Conservation (phyloP, 768 basidiomycete species). For the Mycena indigotica region DNA sequence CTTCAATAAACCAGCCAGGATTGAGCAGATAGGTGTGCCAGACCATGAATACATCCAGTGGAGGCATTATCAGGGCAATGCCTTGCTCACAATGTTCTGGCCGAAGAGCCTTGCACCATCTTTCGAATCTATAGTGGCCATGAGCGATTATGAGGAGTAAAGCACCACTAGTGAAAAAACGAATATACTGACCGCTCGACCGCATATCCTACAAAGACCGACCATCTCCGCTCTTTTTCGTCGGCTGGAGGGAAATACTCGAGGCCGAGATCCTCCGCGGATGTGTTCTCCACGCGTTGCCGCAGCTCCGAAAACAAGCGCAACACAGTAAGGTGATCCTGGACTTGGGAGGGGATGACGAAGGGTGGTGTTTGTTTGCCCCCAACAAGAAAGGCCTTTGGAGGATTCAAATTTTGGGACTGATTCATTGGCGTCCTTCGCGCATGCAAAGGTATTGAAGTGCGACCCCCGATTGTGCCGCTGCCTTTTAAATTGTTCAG, state of each 20-base stretch:
- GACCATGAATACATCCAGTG: constrained; percentile 20
- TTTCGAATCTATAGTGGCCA: constrained; percentile 17
- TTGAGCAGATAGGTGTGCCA: not conserved
- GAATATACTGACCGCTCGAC: constrained; percentile 22
- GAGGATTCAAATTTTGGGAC: too few species aligned
- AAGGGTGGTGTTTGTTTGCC: constrained; percentile 27
- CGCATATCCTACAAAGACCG: constrained; percentile 26
- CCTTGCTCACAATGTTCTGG: constrained; percentile 17
- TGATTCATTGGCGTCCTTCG: too few species aligned
- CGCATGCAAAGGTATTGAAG: too few species aligned
- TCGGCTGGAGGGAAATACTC: not conserved
- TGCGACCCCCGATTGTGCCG: too few species aligned
- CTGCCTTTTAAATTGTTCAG: too few species aligned
- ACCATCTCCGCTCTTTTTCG: constrained; percentile 22
- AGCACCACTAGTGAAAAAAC: not conserved
- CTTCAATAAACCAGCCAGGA: constrained; percentile 37
- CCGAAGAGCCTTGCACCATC: constrained; percentile 21
- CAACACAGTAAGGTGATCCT: constrained; percentile 26
- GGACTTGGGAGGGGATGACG: constrained; percentile 28
- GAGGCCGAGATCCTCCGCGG: not conserved
- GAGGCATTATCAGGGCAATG: constrained; percentile 9
- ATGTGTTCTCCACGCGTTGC: constrained; percentile 17
- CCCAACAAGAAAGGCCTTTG: constrained; percentile 35
- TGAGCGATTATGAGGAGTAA: not conserved
- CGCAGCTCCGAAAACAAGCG: constrained; percentile 22